Conservation (phyloP, 2,329 filamentous ascomycete species). For the Metarhizium sp. region DNA sequence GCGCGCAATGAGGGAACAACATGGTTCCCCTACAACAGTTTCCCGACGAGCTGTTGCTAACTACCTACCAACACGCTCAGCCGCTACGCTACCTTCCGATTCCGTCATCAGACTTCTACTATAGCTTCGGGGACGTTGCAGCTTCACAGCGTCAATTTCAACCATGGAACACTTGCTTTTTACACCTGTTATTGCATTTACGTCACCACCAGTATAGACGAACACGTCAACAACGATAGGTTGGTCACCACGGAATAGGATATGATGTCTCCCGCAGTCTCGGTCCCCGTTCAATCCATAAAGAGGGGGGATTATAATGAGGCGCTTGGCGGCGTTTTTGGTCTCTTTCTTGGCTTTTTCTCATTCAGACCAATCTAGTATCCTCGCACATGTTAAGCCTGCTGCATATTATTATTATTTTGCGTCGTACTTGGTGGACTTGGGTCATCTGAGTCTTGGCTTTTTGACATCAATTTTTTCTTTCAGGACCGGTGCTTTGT, state of each 20-base stretch:
- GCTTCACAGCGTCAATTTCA: too few species aligned
- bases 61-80: neutral
- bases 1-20: slow-evolving; percentile 31
- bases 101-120: neutral
- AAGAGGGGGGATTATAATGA: slow-evolving; percentile 2
- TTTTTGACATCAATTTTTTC: neutral
- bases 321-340: slow-evolving; percentile 8
- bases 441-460: neutral
- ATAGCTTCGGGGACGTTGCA: too few species aligned
- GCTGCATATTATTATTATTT: neutral
- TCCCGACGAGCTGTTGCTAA: neutral
- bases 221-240: slow-evolving; percentile 1
- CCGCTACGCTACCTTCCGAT: neutral
- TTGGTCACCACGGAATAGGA: slow-evolving; percentile 5
- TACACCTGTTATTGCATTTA: neutral
- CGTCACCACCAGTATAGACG: slow-evolving; percentile 4
- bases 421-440: neutral
- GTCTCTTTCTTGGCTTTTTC: slow-evolving; percentile 4
- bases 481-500: neutral
- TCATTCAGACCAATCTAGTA: neutral
- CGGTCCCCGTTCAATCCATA: neutral
- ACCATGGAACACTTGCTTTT: too few species aligned
- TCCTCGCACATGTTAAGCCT: neutral
- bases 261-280: slow-evolving; percentile 1
- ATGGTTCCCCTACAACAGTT: neutral